These are phyloP conservation scores for Claviceps arundinis DNA, from an alignment of 2,329 filamentous ascomycete genomes.

Conservation along the genomic window DNA sequence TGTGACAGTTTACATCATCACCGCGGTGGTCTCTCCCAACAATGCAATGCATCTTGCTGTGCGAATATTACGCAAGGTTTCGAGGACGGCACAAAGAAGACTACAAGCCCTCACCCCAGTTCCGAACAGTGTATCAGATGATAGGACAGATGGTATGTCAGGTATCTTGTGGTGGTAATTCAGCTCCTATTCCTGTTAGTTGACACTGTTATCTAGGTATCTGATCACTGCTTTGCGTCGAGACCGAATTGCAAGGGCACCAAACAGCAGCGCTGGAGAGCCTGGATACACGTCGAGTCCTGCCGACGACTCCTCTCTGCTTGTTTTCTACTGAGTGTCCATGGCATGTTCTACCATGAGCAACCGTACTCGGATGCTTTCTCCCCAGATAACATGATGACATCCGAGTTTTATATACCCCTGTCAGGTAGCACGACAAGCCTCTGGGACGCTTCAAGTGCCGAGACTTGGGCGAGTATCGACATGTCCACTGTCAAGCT, in stretches of 20 bases:
- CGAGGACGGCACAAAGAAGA: conserved; percentile 35
- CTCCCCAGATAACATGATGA: conserved; percentile 23
- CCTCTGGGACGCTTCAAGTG: conserved; percentile 36
- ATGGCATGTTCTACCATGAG: conserved; percentile 41
- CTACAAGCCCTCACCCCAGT: conserved; percentile 33
- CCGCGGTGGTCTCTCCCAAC: conserved; percentile 30
- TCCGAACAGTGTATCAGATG: conserved; percentile 38
- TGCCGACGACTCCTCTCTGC: conserved; percentile 39
- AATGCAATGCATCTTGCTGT: conserved; percentile 41
- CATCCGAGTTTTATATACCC: conserved; percentile 28
- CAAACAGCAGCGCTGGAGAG: conserved; percentile 29
- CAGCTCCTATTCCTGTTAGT: background rate
- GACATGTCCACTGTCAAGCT: conserved; percentile 14
- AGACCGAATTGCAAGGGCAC: background rate
- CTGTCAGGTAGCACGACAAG: conserved; percentile 28
- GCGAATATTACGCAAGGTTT: conserved; percentile 42
- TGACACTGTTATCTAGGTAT: conserved; percentile 2
- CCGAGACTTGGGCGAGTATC: conserved; percentile 31
- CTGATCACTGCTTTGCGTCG: background rate
- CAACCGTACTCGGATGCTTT: conserved; percentile 23
- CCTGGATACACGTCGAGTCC: conserved; percentile 40
- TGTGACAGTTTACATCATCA: conserved; percentile 23
- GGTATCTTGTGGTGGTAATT: background rate
- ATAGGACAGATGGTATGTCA: conserved; percentile 42
- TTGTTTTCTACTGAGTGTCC: conserved; percentile 44